These are phyloP conservation scores for Aspergillus avenaceus DNA, from an alignment of 495 filamentous ascomycete species.

Conservation along the genomic window DNA sequence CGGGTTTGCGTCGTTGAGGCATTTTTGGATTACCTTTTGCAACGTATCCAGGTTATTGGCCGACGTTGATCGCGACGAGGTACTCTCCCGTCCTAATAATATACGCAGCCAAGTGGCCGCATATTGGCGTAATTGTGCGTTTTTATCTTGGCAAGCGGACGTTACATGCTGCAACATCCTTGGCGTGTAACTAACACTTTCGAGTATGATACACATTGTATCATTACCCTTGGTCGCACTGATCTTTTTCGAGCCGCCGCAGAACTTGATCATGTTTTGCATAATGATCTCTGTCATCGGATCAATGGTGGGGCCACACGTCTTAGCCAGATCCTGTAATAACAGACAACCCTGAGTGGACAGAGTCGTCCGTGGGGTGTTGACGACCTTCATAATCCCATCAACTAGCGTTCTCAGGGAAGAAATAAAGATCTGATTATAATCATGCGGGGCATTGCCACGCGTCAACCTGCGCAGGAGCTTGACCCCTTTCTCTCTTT, in stretches of 20 bases:
- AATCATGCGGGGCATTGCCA: constrained; percentile 82
- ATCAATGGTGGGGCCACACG: constrained; percentile 74
- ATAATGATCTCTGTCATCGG: constrained; percentile 86
- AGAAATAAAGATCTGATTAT: constrained; percentile 59
- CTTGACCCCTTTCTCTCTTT: constrained; percentile 71
- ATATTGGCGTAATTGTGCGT: constrained; percentile 74
- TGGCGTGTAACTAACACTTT: constrained; percentile 68
- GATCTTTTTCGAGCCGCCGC: constrained; percentile 85
- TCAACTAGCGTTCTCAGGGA: constrained; percentile 74
- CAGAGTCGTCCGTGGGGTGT: constrained; percentile 83
- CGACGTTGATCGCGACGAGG: no score
- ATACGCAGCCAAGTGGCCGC: constrained; percentile 79
- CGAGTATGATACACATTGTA: constrained; percentile 71
- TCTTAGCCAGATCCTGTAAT: constrained; percentile 78
- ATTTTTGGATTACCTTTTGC: constrained; percentile 83
- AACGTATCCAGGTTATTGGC: constrained; percentile 73
- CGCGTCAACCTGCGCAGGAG: constrained; percentile 73
- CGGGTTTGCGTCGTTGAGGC: constrained; percentile 81
- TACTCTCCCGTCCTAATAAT: no score
- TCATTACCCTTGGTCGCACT: constrained; percentile 71
- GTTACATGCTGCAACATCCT: constrained; percentile 81
- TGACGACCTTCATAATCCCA: constrained; percentile 83
- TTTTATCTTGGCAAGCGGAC: constrained; percentile 82
- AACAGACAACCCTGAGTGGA: constrained; percentile 80
- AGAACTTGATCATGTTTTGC: constrained; percentile 85